phyloP scores from a whole-genome alignment of 2,329 filamentous ascomycete genomes.

The Lachnellula arida region DNA sequence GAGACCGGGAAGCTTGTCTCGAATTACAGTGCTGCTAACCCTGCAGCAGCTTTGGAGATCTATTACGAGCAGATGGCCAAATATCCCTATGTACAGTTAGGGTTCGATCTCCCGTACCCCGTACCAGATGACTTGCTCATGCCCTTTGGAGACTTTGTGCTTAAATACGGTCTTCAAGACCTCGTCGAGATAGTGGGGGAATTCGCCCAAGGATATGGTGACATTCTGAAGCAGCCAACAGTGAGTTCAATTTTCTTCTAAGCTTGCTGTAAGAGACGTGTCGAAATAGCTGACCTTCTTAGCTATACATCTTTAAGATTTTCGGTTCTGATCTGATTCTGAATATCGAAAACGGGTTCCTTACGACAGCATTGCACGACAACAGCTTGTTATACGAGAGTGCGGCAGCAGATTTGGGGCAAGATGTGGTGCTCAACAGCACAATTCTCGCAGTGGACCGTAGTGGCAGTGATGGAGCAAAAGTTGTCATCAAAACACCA shows the following conservation, averaged over 20 bases:
- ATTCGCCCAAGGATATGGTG: slow-evolving; percentile 41
- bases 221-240: slow-evolving; percentile 39
- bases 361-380: slow-evolving; percentile 8
- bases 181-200: slow-evolving; percentile 38
- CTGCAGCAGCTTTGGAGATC: slow-evolving; percentile 1
- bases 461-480: slow-evolving; percentile 10
- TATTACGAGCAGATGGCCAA: slow-evolving; percentile 26
- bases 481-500: slow-evolving; percentile 31
- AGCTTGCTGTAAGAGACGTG: too few relatives aligned
- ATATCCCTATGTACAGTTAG: slow-evolving; percentile 33
- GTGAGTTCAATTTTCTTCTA: neutral
- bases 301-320: slow-evolving; percentile 41
- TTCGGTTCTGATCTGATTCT: slow-evolving; percentile 27
- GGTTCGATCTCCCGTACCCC: slow-evolving; percentile 37
- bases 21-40: slow-evolving; percentile 3
- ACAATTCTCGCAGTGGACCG: slow-evolving; percentile 15
- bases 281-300: too few relatives aligned
- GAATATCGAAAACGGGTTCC: slow-evolving; percentile 9
- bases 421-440: slow-evolving; percentile 15
- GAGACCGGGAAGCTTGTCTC: slow-evolving; percentile 7
- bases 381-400: slow-evolving; percentile 19
- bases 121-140: slow-evolving; percentile 21
- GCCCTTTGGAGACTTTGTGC: slow-evolving; percentile 20
- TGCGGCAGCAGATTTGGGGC: slow-evolving; percentile 4
- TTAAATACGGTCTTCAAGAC: slow-evolving; percentile 33